Evolutionary conservation across 768 basidiomycete species (phyloP), one percentile per base, ranked within the genome.

Genomic region (Hydnum rufescens): DNA sequence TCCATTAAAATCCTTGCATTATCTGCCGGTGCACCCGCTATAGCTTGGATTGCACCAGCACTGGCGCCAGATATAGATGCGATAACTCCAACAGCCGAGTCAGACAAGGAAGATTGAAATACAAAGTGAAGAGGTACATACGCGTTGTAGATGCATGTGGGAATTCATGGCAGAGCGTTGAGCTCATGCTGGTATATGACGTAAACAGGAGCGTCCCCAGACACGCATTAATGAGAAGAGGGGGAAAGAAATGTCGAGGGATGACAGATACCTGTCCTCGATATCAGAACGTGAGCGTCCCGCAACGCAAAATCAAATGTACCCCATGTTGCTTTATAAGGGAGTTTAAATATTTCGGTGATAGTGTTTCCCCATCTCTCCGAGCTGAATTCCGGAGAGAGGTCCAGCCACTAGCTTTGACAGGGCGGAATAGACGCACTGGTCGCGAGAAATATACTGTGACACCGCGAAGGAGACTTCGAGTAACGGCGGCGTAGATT

Each of bases 21-120:
- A 13, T 56, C 55, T 1, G 55, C 55, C 16, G 55, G 55, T 13
- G 55, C 55, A n/a, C 55, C 55, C 19, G 55, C 55, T 19, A 56
- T 26, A 19, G 55, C 54, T 28, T 56, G 55, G 4, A 51, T 28
- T 2, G 36, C 26, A 5, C 55, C 55, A 6, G 55, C 54, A 5
- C 42, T 3, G 4, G 55, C 46, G 23, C 55, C 55, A 18, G 55
- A 55, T 4, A 47, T 28, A 18, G 55, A 36, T 8, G 55, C 44
- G 25, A 51, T 32, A 26, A 51, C 44, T 47, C 13, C n/a, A n/a
- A n/a, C n/a, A n/a, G n/a, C n/a, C 13, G 25, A 26, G 26, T 8
- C 13, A 26, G 25, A 16, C 8, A 26, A 26, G 13, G 8, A 26
- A 16, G 44, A 16, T 16, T 47, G 26, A 8, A 47, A 26, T 13